phyloP scores from a whole-genome alignment of 2,329 filamentous ascomycete species.

The Paecilomyces formosus region DNA sequence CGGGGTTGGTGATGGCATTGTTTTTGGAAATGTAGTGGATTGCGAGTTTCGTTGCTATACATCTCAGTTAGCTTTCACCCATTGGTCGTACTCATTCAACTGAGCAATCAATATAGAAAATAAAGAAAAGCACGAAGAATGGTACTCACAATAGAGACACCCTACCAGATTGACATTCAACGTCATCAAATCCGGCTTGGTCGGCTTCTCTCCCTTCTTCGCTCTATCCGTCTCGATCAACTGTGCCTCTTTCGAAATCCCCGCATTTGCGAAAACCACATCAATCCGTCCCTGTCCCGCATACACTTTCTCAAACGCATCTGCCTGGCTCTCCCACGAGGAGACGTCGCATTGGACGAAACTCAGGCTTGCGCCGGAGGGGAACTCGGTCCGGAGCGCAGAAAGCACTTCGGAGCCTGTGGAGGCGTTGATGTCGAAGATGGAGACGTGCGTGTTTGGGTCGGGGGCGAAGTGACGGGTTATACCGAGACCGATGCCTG shows the following conservation, averaged over 20 bases:
- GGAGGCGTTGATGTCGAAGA: constrained; percentile 23
- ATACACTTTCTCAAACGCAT: constrained; percentile 26
- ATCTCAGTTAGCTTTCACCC: neutral
- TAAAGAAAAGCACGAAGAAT: too few species aligned
- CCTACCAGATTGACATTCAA: constrained; percentile 33
- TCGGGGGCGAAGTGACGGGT: constrained; percentile 20
- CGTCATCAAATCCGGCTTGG: constrained; percentile 28
- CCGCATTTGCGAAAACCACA: constrained; percentile 45
- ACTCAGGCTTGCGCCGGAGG: constrained; percentile 14
- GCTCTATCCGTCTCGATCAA: constrained; percentile 22
- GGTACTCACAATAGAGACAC: constrained; percentile 40
- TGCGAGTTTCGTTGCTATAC: constrained; percentile 43
- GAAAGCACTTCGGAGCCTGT: constrained; percentile 14
- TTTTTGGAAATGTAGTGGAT: constrained; percentile 46
- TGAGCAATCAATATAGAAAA: neutral
- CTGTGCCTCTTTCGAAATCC: constrained; percentile 38
- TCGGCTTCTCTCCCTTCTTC: constrained; percentile 21
- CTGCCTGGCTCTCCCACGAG: constrained; percentile 27
- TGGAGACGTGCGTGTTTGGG: constrained; percentile 19
- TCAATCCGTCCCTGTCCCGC: constrained; percentile 32
- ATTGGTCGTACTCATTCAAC: neutral
- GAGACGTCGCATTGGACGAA: constrained; percentile 26
- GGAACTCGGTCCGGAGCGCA: constrained; percentile 16
- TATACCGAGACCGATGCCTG: constrained; percentile 29
- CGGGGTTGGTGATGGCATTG: constrained; percentile 3